phyloP scores from a whole-genome alignment of 371 early-diverging fungal genomes.

The Phascolomyces articulosus region DNA sequence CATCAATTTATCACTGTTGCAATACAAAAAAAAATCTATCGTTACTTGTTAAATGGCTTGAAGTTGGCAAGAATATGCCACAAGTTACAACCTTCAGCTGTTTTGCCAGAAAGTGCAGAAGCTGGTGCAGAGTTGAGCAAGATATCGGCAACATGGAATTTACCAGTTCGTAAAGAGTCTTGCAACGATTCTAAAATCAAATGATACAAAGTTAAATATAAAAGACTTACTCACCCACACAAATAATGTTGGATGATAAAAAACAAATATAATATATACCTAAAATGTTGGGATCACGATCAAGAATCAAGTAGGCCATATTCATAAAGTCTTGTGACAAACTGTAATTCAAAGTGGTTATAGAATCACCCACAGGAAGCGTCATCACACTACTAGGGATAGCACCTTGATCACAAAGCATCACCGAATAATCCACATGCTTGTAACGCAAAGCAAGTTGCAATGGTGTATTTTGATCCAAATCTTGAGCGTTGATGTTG shows the following conservation, averaged over 20 bases:
- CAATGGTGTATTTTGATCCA: slow-evolving; percentile 53
- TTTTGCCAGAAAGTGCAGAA: slow-evolving; percentile 12
- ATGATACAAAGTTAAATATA: neutral
- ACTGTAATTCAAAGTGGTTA: slow-evolving; percentile 41
- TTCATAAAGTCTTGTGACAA: slow-evolving; percentile 52
- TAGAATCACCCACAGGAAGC: slow-evolving; percentile 28
- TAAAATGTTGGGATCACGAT: slow-evolving; percentile 28
- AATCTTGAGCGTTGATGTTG: slow-evolving; percentile 44
- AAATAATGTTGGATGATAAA: neutral
- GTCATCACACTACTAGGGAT: slow-evolving; percentile 17
- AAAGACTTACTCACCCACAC: too few relatives aligned
- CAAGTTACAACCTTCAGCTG: slow-evolving; percentile 32
- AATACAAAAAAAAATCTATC: neutral
- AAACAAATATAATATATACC: slow-evolving; percentile 24
- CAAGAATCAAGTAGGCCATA: slow-evolving; percentile 58
- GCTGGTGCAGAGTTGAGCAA: slow-evolving; percentile 32
- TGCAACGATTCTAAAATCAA: slow-evolving; percentile 37
- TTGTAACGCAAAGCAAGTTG: slow-evolving; percentile 51
- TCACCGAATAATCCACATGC: slow-evolving; percentile 58
- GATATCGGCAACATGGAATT: slow-evolving; percentile 57
- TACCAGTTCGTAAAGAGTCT: slow-evolving; percentile 52
- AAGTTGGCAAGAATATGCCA: slow-evolving; percentile 57
- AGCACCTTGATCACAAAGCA: slow-evolving; percentile 56
- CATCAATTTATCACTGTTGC: too few relatives aligned
- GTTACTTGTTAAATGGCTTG: slow-evolving; percentile 40